Conservation (phyloP, 805 yeast species). For the Starmerella geochares region DNA sequence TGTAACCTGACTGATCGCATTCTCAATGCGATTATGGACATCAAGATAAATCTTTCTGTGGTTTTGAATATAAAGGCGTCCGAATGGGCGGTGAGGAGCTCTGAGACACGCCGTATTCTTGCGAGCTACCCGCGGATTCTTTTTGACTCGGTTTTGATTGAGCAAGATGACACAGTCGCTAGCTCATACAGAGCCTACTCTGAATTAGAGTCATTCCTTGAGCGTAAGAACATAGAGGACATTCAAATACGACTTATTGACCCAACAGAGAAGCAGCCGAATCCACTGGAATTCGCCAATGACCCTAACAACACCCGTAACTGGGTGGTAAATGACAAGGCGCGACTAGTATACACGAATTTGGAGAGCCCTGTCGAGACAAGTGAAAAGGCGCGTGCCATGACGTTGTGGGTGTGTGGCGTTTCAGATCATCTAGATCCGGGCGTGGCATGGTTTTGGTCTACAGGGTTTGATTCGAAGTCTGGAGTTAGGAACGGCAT, state of each 20-base stretch:
- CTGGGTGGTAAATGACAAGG: constrained; percentile 8
- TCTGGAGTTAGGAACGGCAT: constrained; percentile 6
- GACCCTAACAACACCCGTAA: constrained; percentile 9
- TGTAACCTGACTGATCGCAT: constrained; percentile 48
- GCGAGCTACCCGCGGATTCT: constrained; percentile 3
- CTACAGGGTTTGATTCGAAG: constrained; percentile 18
- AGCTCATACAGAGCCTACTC: background rate
- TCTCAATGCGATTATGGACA: constrained; percentile 42
- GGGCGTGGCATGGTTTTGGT: constrained; percentile 29
- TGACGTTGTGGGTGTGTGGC: constrained; percentile 35
- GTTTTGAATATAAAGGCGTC: constrained; percentile 59
- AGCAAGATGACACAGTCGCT: background rate
- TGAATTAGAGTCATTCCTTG: constrained; percentile 4
- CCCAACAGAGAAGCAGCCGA: constrained; percentile 9
- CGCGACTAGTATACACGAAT: constrained; percentile 12
- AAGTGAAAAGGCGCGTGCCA: constrained; percentile 30
- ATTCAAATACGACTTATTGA: background rate
- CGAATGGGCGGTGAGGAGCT: constrained; percentile 8
- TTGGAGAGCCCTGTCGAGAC: constrained; percentile 14
- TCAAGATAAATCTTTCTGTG: constrained; percentile 46
- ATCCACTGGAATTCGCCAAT: constrained; percentile 10
- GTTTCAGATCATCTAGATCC: constrained; percentile 25
- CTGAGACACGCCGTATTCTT: constrained; percentile 12
- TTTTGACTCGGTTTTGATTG: constrained; percentile 8
- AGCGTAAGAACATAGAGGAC: background rate